These are phyloP conservation scores for Kluyveromyces sp. DNA, from an alignment of 1,139 yeast genomes.

Conservation along the genomic window DNA sequence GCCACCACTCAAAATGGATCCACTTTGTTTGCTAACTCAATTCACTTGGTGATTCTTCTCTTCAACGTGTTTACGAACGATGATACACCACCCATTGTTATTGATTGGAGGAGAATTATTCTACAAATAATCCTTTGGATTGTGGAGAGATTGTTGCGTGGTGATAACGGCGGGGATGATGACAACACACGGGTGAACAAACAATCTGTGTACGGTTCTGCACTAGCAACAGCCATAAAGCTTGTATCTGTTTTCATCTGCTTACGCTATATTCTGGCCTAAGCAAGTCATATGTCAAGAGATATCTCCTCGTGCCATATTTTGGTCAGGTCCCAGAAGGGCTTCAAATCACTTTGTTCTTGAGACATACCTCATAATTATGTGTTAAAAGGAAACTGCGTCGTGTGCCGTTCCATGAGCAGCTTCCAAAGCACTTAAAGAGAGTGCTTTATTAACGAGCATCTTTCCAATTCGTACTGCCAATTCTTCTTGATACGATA, in stretches of 20 bases:
- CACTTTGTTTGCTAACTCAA: background rate
- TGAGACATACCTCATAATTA: background rate
- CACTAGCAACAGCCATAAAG: background rate
- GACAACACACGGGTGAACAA: background rate
- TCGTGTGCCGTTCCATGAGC: background rate
- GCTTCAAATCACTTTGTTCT: background rate
- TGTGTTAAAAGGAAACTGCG: background rate
- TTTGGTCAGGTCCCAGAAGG: too few relatives aligned
- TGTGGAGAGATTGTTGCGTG: background rate
- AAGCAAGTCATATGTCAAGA: background rate
- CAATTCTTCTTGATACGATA: background rate
- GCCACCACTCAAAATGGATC: background rate
- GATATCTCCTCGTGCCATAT: too few relatives aligned
- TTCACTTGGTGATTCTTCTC: constrained; percentile 1
- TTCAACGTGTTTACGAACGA: constrained; percentile 1
- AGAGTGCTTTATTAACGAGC: too few relatives aligned
- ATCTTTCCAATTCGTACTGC: too few relatives aligned
- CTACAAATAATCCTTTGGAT: constrained; percentile 6
- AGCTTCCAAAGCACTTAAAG: background rate
- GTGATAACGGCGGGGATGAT: background rate
- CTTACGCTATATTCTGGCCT: background rate
- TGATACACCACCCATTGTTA: background rate
- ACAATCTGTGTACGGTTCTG: background rate
- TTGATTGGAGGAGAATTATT: constrained; percentile 5
- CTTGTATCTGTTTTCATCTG: constrained; percentile 1